Evolutionary conservation across 2,329 filamentous ascomycete species (phyloP), one percentile per base, ranked within the genome.

Genomic region (Penicillium sp.): DNA sequence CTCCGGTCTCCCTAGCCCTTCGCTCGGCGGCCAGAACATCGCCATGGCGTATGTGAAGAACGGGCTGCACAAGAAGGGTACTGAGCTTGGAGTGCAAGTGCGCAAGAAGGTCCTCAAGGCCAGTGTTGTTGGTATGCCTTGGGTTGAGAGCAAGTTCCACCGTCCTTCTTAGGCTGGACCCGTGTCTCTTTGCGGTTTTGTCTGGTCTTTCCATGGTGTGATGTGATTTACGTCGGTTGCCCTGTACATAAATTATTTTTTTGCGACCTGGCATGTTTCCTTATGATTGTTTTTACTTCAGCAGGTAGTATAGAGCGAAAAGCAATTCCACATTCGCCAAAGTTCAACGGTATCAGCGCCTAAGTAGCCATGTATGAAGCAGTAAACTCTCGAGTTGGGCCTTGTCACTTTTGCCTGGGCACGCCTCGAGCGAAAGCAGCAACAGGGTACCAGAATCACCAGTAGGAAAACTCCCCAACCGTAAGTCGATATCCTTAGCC

Each of bases 21-120:
- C 87, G 0, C 76, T 96, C 43, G 86, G 86, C 58, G 74, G 74
- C 4, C 88, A 88, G 78, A 96, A 97, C 72, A 92, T 99, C 56
- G 91, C 92, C 50, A 99, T 99, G 94, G 94, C 87, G 0, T 96
- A 96, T 68, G 79, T 96, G 67, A 84, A 85, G 73, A 85, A 89
- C 57, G 90, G 90, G 0, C 75, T 86, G 69, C 90, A 95, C 71
- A 95, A 95, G 80, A 79, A 82, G 28, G 91, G 90, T 10, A 95
- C 90, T 1, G 86, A 92, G 74, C 76, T 96, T 6, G 81, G 85
- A 16, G 85, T 96, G 4, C 71, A 90, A 35, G 86, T 96, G 2
- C 79, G 92, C 47, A 91, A 90, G 18, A 89, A 86, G 75, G 78
- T 82, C 67, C 83, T 90, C 63, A 85, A 84, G 73, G 91, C 86